Conservation (phyloP, 345 rosid species). For the Corchorus olitorius region DNA sequence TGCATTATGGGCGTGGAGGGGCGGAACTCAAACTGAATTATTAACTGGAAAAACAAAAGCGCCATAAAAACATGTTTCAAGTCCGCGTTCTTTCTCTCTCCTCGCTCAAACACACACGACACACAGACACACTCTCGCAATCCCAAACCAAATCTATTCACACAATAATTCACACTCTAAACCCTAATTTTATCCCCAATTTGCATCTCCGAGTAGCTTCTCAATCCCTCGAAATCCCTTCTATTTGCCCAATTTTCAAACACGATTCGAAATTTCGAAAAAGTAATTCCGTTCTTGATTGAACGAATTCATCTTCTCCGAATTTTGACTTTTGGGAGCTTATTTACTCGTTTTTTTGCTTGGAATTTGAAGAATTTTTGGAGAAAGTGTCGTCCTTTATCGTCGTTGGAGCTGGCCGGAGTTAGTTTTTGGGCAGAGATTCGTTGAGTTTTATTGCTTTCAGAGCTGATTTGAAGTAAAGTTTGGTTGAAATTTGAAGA, state of each 20-base stretch:
- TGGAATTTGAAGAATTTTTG: neutral
- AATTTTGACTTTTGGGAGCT: neutral
- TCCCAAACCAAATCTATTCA: neutral
- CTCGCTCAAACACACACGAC: neutral
- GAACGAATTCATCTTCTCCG: neutral
- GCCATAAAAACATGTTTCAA: constrained; percentile 29
- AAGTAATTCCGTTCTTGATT: neutral
- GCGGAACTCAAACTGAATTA: constrained; percentile 41
- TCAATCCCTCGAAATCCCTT: neutral
- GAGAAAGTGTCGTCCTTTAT: neutral
- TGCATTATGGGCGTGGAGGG: neutral
- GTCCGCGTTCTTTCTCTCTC: constrained; percentile 44
- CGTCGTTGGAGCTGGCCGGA: neutral
- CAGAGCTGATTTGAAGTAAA: neutral
- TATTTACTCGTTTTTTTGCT: neutral
- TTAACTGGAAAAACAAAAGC: constrained; percentile 25
- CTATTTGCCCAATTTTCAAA: neutral
- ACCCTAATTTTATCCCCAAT: constrained; percentile 18
- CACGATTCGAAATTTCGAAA: neutral
- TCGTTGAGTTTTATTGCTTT: constrained; percentile 9
- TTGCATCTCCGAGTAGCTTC: neutral
- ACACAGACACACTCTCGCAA: neutral
- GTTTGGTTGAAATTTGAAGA: neutral
- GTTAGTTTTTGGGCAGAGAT: neutral
- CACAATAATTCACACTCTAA: constrained; percentile 6